Evolutionary conservation across 495 filamentous ascomycete genomes (phyloP), one percentile per base, ranked within the genome.

Genomic region (Neurospora sp.): DNA sequence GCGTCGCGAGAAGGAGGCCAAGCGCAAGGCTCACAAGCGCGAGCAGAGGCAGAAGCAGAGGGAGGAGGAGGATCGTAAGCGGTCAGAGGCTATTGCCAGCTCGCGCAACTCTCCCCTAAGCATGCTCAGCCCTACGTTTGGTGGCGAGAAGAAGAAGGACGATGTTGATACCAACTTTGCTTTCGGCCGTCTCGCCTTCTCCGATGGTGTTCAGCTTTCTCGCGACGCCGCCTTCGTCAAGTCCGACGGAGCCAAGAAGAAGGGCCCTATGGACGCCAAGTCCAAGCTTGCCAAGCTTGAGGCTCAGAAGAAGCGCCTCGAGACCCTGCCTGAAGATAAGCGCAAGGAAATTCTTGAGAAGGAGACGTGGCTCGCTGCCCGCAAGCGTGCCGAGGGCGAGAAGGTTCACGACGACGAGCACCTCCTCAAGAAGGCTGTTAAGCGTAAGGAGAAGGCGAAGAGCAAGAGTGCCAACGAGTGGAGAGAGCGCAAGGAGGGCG

Each of bases 371-470:
- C 85, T 96, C 72, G 95, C 94, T 69, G 96, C 95, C 8, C 89
- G 93, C 81, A 93, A 94, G 81, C 90, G 92, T 37, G 93, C 92
- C 4, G 92, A 95, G 75, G 93, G 96, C 38, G 94, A 97, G 79
- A 93, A 94, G 76, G 89, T 97, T n/a, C 87, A 89, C 72, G 94
- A 98, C 74, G 92, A 97, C 79, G 92, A 92, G 70, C 89, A 87
- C n/a, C 80, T 98, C 41, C 87, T 99, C 14, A 96, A 96, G 88
- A 97, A 97, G 86, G 93, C 94, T 2, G 83, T 98, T 72, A 98
- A 98, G 87, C 90, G 95, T 74, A 94, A 96, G 82, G 93, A 97
- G 79, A 90, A 89, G 74, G 83, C 87, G 39, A 99, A 98, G 89
- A 91, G 88, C 82, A 97, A 94, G 88, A 94, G 91, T 78, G 91